A percentile compares a stretch with the other conserved stretches of the same genome.
Conservation (phyloP, 257 asterid species). For the Scutellaria galericulata region DNA sequence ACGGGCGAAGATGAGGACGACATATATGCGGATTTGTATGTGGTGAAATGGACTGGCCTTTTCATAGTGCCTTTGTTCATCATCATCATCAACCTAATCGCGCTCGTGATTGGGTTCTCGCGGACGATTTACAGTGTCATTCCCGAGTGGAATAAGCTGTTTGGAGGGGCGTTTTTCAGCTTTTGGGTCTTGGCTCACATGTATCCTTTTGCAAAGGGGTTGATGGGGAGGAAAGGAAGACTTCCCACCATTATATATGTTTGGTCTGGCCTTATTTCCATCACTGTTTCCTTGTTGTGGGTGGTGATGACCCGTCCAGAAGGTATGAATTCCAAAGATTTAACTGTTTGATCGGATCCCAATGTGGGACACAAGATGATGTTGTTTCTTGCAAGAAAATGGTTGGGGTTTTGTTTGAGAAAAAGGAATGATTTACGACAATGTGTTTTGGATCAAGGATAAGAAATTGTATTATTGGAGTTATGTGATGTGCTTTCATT, state of each 20-base stretch:
- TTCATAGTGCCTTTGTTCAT: constrained; percentile 76
- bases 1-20: constrained; percentile 78
- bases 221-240: constrained; percentile 93
- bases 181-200: constrained; percentile 89
- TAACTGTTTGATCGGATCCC: too few species aligned
- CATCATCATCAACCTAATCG: constrained; percentile 58
- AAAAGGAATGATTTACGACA: too few species aligned
- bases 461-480: too few species aligned
- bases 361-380: too few species aligned
- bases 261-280: constrained; percentile 84
- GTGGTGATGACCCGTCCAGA: constrained; percentile 42
- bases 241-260: constrained; percentile 83
- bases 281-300: constrained; percentile 84
- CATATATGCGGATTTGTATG: constrained; percentile 71
- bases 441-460: too few species aligned
- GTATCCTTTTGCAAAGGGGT: constrained; percentile 88
- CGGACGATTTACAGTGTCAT: constrained; percentile 78
- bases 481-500: too few species aligned
- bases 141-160: constrained; percentile 87
- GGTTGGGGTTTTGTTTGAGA: too few species aligned
- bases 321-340: neutral
- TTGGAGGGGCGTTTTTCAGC: constrained; percentile 91
- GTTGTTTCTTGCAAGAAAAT: too few species aligned
- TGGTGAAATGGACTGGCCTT: constrained; percentile 83
- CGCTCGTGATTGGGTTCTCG: constrained; percentile 70